Evolutionary conservation across 163 green algal genomes (phyloP), one percentile per base, ranked within the genome.

Genomic region (Scenedesmus sp.): DNA sequence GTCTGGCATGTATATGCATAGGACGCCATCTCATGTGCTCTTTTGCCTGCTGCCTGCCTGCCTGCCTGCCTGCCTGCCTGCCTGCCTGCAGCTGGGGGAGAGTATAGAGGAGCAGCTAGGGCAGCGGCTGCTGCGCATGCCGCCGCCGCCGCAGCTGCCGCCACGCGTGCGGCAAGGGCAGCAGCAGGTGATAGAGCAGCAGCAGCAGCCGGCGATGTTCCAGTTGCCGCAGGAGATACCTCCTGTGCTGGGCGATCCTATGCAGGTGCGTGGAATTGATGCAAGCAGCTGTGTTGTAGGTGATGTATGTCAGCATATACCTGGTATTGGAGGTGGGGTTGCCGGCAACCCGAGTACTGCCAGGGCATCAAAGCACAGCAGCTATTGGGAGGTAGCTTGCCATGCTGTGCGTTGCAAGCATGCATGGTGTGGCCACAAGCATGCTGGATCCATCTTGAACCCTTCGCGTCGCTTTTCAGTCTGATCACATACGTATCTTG

Each of bases 91-190:
- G 92, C 56, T 89, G 8, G 91, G 92, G 0, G 94, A 97, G 74
- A 97, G 96, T 59, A 82, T 99, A 83, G 97, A 98, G 88, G 96
- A 98, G 85, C 94, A 96, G 59, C 93, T 99, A 77, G 96, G 95
- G 74, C 93, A 97, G 92, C 93, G 97, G 82, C 88, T 99, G 82
- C 93, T 97, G 74, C 95, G 97, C 81, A 95, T 99, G 93, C 96
- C 97, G 8, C 96, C 97, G 0, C 93, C 92, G 73, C 85, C 85
- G 79, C 90, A 87, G 84, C 83, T 86, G 84, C 90, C 59, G 79
- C 55, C 87, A 55, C 87, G 87, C n/a, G 87, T 91, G 70, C 87
- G 20, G 66, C 88, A 70, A 46, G 90, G 89, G 16, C 79, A 91
- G 67, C 84, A 88, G 82, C 86, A 90, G 16, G 9, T 54, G n/a